Evolutionary conservation across 2,329 filamentous ascomycete species (phyloP), one percentile per base, ranked within the genome.

Genomic region (Fusarium sp.): DNA sequence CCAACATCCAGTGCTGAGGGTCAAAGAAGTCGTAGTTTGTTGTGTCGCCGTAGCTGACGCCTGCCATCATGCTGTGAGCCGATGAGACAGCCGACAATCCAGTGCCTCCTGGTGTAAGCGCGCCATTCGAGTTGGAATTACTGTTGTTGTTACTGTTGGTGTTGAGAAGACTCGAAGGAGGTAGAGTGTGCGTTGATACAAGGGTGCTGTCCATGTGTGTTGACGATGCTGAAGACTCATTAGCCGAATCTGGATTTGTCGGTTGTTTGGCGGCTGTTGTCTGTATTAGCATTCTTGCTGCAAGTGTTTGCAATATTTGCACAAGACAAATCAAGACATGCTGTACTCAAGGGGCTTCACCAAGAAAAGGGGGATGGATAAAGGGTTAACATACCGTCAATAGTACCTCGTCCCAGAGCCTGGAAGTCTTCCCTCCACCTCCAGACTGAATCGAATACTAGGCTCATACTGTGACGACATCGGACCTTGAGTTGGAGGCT

Each of bases 1-100:
- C 95, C 63, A 98, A 83, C 84, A 97, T 94, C 95, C 95, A 98
- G 78, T 95, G 93, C 74, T 97, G 86, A 1, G 95, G 93, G 80
- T 97, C 94, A 76, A 97, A 97, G 66, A 97, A 93, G 78, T 97
- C 93, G 78, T 94, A 94, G 73, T 90, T 91, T 11, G 88, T 87
- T 56, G 92, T 87, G 57, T 92, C 87, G 69, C 87, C 86, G 67
- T 92, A 91, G 71, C 86, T 85, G 66, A 88, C 79, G 31, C 82
- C 81, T 26, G 79, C 79, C 52, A 88, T 81, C 75, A 88, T 82
- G 73, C 80, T 82, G 69, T 81, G 78, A 26, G 79, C 80, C 6
- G 79, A 73, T 14, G 78, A 72, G 5, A 77, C 69, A 15, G 81
- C 79, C 28, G 79, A 82, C 26, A 87, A 74, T 43, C 83, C 83